Percentiles rank a stretch among this genome's conserved stretches.
Evolutionary conservation across 2,329 filamentous ascomycete species (phyloP).

Genomic region (Diaporthe eres): DNA sequence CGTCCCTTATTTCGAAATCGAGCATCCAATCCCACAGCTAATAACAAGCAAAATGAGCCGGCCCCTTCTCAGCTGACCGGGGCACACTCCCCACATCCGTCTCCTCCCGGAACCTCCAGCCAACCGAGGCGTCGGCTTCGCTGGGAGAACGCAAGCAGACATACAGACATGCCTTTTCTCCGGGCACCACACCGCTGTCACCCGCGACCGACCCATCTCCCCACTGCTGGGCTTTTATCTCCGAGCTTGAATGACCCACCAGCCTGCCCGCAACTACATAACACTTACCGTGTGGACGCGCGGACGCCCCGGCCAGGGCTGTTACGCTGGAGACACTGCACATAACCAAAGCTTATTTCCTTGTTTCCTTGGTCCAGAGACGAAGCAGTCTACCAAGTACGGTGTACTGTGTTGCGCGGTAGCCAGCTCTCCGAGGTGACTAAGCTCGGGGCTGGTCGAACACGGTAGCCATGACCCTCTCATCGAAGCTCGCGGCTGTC

Average conservation of each 20-base stretch:
- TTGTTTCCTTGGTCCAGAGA: constrained; percentile 1
- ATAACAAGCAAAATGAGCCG: constrained; percentile 30
- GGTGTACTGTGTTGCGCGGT: not conserved
- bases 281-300: constrained; percentile 2
- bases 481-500: constrained; percentile 32
- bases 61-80: constrained; percentile 29
- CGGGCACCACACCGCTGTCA: constrained; percentile 15
- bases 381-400: not conserved
- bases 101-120: constrained; percentile 22
- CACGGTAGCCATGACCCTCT: constrained; percentile 27
- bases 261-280: not conserved
- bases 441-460: constrained; percentile 3
- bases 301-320: not conserved
- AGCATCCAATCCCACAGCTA: constrained; percentile 31
- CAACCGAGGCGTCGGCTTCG: constrained; percentile 27
- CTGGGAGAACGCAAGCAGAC: not conserved
- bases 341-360: constrained; percentile 21
- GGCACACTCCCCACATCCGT: not conserved
- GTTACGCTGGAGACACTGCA: constrained; percentile 7
- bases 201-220: constrained; percentile 20
- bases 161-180: constrained; percentile 5
- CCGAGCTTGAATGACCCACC: constrained; percentile 8
- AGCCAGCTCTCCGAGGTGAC: not conserved
- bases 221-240: constrained; percentile 26
- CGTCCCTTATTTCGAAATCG: constrained; percentile 29